Evolutionary conservation across 177 flowering plant species (phyloP).

Genomic region (Vitis hybrid): DNA sequence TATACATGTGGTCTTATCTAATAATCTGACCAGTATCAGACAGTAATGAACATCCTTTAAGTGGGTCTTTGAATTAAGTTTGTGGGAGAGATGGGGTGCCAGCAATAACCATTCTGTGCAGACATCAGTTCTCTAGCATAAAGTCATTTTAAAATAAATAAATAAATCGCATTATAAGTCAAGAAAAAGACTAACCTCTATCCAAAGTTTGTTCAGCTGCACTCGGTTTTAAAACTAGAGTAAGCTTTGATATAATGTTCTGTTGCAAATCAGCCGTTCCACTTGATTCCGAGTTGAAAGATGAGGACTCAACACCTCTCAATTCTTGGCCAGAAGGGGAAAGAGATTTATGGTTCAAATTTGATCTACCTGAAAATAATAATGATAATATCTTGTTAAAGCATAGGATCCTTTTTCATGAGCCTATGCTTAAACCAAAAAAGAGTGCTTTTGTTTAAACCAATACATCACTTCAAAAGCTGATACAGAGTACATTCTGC

Average conservation of each 20-base stretch:
- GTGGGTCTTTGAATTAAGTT: no score
- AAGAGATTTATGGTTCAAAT: neutral
- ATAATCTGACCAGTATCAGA: no score
- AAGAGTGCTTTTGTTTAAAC: neutral
- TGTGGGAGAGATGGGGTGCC: no score
- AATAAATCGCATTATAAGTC: neutral
- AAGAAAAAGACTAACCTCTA: neutral
- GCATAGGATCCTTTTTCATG: neutral
- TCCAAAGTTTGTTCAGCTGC: neutral
- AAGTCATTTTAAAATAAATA: neutral
- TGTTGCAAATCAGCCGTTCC: neutral
- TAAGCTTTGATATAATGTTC: neutral
- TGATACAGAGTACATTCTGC: neutral
- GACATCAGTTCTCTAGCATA: neutral
- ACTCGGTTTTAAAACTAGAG: neutral
- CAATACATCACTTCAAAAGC: neutral
- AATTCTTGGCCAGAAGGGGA: neutral
- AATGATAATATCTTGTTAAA: neutral
- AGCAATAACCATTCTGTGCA: neutral
- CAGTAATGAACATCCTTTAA: no score
- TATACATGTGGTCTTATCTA: no score
- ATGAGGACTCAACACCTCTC: neutral
- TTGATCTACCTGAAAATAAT: neutral
- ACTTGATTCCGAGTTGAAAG: neutral
- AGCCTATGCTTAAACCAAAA: neutral